Evolutionary conservation across 352 stramenopile species (phyloP), one percentile per base, ranked within the genome.

Genomic region (Blastocystis sp.): DNA sequence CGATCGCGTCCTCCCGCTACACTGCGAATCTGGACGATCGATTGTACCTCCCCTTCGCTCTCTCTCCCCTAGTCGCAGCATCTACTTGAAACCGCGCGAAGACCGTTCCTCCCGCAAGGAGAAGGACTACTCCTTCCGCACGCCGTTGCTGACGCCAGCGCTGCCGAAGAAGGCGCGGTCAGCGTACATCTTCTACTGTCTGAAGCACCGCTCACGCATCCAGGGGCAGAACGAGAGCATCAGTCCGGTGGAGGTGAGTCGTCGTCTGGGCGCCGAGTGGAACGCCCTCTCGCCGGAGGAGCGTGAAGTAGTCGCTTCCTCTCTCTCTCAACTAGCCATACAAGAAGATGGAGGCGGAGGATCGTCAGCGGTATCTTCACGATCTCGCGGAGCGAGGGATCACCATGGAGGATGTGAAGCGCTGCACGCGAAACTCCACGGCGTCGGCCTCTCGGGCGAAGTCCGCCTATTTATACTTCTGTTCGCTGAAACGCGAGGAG

Each of bases 171-270:
- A 81, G 53, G 44, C 69, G 0, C 69, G 69, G 0, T 63, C 40
- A 21, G 69, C 69, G 21, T 81, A 81, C 69, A 81, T 81, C 11
- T 81, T 81, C 69, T 81, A 64, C 48, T 81, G 69, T 44, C 46
- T 81, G 16, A 81, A 81, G 34, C 44, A 81, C 42, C 69, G 69
- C 0, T 16, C 46, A 29, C 69, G 69, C 11, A 81, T 81, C 36
- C 69, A 81, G 36, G 69, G 63, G 14, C 40, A 54, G 46, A 81
- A 81, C 40, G 34, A 54, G 32, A 81, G 69, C 40, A 59, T 81
- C 44, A 64, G 48, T 64, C 75, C 75, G 11, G 46, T 76, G 36
- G 75, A 85, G 18, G 63, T 85, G 29, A 85, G 75, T 85, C 57
- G 63, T 4, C 57, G 57, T 27, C 38, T 85, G 36, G 75, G 75